Conservation (phyloP, 2,329 filamentous ascomycete genomes). For the Periglandula ipomoeae region DNA sequence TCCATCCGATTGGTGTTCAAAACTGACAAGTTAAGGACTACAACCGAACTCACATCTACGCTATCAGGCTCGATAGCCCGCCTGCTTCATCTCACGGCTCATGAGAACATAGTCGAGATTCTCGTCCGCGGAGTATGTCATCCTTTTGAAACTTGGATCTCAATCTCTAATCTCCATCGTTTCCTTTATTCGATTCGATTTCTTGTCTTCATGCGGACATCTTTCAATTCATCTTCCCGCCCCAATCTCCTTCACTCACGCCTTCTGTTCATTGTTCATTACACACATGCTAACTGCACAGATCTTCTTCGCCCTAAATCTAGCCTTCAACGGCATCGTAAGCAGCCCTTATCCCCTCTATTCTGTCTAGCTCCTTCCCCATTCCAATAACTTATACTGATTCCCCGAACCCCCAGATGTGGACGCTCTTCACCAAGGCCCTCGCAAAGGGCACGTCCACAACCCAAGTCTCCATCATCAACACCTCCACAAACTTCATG, state of each 20-base stretch:
- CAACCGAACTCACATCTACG: constrained; percentile 42
- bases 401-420: constrained; percentile 48
- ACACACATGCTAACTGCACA: too few species aligned
- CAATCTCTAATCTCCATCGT: too few species aligned
- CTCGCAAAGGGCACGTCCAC: constrained; percentile 66
- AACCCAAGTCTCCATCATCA: constrained; percentile 72
- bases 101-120: constrained; percentile 36
- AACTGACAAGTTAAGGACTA: constrained; percentile 32
- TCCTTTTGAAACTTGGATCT: too few species aligned
- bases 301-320: constrained; percentile 67
- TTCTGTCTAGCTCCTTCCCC: not conserved
- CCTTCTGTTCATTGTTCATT: too few species aligned
- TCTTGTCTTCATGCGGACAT: too few species aligned
- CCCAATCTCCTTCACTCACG: too few species aligned
- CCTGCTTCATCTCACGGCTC: constrained; percentile 31
- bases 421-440: constrained; percentile 72
- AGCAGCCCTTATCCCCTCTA: constrained; percentile 19
- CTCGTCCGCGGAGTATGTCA: constrained; percentile 40
- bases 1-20: not conserved
- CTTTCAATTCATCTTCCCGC: not conserved
- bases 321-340: constrained; percentile 63
- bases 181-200: too few species aligned
- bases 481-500: constrained; percentile 75
- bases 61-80: constrained; percentile 36
- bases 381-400: constrained; percentile 1